phyloP scores from a whole-genome alignment of 2,329 filamentous ascomycete genomes.

The Nigrospora oryzae region DNA sequence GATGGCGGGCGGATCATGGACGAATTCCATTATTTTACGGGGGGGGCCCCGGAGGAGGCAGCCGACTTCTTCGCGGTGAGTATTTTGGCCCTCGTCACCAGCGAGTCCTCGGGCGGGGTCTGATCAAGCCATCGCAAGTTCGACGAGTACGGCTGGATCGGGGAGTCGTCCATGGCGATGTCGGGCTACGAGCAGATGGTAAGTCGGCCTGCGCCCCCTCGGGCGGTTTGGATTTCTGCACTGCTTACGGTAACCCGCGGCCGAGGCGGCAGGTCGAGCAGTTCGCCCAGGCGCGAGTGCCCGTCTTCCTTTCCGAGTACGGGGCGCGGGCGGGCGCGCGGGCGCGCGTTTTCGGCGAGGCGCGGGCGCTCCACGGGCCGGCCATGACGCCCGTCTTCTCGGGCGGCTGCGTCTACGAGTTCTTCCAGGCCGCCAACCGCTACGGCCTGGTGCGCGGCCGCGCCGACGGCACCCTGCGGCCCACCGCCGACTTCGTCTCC shows the following conservation, averaged over 20 bases:
- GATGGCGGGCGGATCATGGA: not conserved
- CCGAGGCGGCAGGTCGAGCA: not conserved
- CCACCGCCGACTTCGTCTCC: slow-evolving; percentile 6
- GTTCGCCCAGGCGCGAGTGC: slow-evolving; percentile 6
- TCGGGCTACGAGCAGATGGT: slow-evolving; percentile 4
- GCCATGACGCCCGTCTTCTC: slow-evolving; percentile 46
- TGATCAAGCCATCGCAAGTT: slow-evolving; percentile 4
- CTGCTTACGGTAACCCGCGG: too few species aligned
- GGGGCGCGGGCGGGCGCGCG: slow-evolving; percentile 57
- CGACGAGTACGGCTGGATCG: slow-evolving; percentile 7
- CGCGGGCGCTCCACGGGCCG: slow-evolving; percentile 44
- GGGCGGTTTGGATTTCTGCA: not conserved
- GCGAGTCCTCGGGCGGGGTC: not conserved
- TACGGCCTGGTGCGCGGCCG: slow-evolving; percentile 31
- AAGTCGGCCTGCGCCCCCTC: not conserved
- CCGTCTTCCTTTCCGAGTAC: slow-evolving; percentile 53
- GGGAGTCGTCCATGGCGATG: slow-evolving; percentile 1
- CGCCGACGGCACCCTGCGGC: not conserved
- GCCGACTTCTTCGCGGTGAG: slow-evolving; percentile 12
- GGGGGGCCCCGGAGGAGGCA: not conserved
- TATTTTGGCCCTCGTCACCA: slow-evolving; percentile 9
- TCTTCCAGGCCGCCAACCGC: slow-evolving; percentile 40
- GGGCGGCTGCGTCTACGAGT: slow-evolving; percentile 55
- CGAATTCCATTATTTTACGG: not conserved
- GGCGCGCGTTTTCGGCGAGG: slow-evolving; percentile 49